Evolutionary conservation across 2,329 filamentous ascomycete species (phyloP).

Genomic region (Phoma herbarum): DNA sequence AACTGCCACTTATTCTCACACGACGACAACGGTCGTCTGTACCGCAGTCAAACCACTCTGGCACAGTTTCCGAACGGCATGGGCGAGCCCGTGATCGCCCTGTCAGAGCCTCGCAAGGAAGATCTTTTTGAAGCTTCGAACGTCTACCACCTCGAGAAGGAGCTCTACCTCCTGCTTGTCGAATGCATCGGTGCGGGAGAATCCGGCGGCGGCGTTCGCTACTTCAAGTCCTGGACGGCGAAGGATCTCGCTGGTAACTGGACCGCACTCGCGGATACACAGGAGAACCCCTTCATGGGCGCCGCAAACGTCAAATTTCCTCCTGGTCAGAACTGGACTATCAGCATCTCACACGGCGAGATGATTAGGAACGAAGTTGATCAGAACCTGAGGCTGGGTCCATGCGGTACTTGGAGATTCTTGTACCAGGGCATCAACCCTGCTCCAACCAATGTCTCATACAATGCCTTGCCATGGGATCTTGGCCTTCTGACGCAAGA

Average conservation of each 20-base stretch:
- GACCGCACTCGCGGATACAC: constrained; percentile 49
- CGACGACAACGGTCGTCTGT: constrained; percentile 55
- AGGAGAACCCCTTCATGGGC: constrained; percentile 51
- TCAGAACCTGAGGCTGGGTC: constrained; percentile 49
- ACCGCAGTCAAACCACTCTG: constrained; percentile 50
- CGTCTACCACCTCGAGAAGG: constrained; percentile 47
- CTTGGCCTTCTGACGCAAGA: constrained; percentile 5
- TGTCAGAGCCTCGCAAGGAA: constrained; percentile 38
- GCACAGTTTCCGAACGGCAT: constrained; percentile 50
- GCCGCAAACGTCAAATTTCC: constrained; percentile 51
- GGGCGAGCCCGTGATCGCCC: constrained; percentile 49
- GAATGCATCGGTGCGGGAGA: constrained; percentile 35
- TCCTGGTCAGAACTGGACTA: constrained; percentile 47
- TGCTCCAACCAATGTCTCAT: neutral
- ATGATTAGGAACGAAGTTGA: constrained; percentile 49
- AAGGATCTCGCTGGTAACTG: constrained; percentile 46
- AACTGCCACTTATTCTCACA: constrained; percentile 54
- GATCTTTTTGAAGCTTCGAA: constrained; percentile 52
- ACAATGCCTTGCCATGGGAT: constrained; percentile 6
- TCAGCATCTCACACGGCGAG: constrained; percentile 51
- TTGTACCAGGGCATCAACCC: constrained; percentile 50
- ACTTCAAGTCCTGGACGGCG: constrained; percentile 54
- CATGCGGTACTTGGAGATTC: constrained; percentile 45
- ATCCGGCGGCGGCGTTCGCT: constrained; percentile 48
- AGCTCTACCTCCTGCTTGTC: constrained; percentile 51